A percentile compares a stretch with the other conserved stretches of the same genome.
These are phyloP conservation scores for Strobilomyces dryophilus DNA, from an alignment of 768 basidiomycete species.

Conservation along the genomic window DNA sequence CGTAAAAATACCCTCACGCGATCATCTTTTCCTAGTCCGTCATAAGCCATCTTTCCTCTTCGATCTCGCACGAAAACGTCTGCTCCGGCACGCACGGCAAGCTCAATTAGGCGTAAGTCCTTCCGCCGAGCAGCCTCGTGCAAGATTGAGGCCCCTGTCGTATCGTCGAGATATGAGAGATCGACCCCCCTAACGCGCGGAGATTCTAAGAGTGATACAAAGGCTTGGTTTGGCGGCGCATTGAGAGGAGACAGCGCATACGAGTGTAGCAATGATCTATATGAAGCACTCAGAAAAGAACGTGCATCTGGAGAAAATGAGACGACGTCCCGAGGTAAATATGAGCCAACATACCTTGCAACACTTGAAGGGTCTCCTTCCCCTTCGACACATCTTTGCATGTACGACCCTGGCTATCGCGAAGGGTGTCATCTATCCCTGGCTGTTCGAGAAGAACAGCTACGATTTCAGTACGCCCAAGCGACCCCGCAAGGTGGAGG, in stretches of 20 bases:
- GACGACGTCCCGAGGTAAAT: not conserved
- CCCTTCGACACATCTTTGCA: conserved; percentile 69
- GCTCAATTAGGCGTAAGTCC: conserved; percentile 76
- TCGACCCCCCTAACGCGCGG: conserved; percentile 70
- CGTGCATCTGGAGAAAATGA: conserved; percentile 60
- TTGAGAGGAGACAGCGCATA: conserved; percentile 63
- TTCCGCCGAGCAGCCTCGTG: conserved; percentile 85
- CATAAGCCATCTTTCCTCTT: conserved; percentile 65
- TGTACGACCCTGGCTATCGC: conserved; percentile 63
- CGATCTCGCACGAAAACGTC: conserved; percentile 86
- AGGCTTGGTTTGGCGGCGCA: conserved; percentile 38
- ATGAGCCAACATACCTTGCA: conserved; percentile 53
- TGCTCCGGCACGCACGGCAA: conserved; percentile 81
- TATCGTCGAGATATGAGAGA: conserved; percentile 75
- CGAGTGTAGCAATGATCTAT: conserved; percentile 64
- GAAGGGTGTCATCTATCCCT: conserved; percentile 70
- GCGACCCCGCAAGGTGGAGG: conserved; percentile 66
- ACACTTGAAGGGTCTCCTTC: conserved; percentile 58
- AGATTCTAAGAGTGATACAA: conserved; percentile 58
- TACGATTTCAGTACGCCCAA: conserved; percentile 71
- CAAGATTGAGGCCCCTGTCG: conserved; percentile 71
- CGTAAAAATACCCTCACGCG: conserved; percentile 75
- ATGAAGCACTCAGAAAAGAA: conserved; percentile 68
- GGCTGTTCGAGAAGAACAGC: conserved; percentile 75
- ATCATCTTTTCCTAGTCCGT: conserved; percentile 73